Percentiles rank a stretch among this genome's conserved stretches.
Evolutionary conservation across 129 eudicot species (phyloP).

Genomic region (Dittrichia graveolens): DNA sequence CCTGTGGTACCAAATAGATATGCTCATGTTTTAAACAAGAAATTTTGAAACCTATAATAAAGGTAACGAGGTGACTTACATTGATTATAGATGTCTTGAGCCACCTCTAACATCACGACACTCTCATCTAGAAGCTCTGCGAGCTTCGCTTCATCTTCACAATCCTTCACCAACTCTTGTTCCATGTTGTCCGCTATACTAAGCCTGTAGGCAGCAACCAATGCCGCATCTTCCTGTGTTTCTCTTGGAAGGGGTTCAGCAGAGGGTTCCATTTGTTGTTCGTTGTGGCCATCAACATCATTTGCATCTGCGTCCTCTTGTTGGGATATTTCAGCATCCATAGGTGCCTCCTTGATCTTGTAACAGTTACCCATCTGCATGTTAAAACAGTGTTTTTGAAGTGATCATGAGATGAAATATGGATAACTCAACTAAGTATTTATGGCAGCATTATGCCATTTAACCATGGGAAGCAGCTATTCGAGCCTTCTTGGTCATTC

Average conservation of each 20-base stretch:
- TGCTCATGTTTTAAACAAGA: slow-evolving; percentile 15
- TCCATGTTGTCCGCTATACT: neutral
- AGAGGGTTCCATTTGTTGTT: neutral
- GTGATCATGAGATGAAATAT: neutral
- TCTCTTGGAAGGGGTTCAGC: neutral
- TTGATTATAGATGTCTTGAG: neutral
- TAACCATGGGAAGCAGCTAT: no score
- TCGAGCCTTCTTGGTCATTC: no score
- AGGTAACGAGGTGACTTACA: slow-evolving; percentile 17
- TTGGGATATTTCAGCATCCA: slow-evolving; percentile 9
- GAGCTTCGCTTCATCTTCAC: slow-evolving; percentile 2
- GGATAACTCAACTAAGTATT: no score
- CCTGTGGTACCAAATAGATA: slow-evolving; percentile 14
- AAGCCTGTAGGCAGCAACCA: neutral
- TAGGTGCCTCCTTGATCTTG: neutral
- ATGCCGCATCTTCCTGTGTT: slow-evolving; percentile 15
- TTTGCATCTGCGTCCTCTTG: neutral
- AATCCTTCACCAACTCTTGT: neutral
- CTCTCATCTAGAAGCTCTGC: slow-evolving; percentile 7
- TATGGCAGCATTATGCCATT: no score
- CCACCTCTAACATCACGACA: neutral
- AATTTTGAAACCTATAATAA: neutral
- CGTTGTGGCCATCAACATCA: neutral
- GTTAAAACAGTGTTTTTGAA: neutral
- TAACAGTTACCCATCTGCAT: neutral